Base-by-base conservation (phyloP, 2,329 filamentous ascomycete species). In the Verticillium albo-atrum region DNA sequence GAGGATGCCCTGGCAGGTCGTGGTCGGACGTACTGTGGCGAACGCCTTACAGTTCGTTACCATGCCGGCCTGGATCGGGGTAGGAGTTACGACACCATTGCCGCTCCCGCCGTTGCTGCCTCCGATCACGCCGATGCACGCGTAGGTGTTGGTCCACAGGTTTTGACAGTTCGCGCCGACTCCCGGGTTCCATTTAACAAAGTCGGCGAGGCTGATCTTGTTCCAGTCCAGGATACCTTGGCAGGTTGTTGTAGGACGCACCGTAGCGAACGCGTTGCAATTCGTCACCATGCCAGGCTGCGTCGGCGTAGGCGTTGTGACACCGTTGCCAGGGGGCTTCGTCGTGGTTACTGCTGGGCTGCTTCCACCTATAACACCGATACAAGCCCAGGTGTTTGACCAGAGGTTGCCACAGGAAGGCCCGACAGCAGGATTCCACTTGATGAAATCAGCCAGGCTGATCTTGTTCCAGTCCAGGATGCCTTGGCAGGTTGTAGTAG, bases 101-200 rank as follows among this genome's bases (percentile, higher is more conserved):
- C n/a, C n/a, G n/a, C n/a, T n/a, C n/a, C n/a, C n/a, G n/a, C n/a
- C n/a, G n/a, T n/a, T n/a, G n/a, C n/a, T n/a, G n/a, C n/a, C n/a
- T n/a, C n/a, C n/a, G n/a, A n/a, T n/a, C n/a, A 65, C 56, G 72
- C 74, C 51, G 70, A 73, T 54, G 65, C 65, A 66, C 2, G 54
- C 56, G 26, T 61, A 63, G 0, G 58, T 52, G 26, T 58, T 34
- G 2, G 55, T 53, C 58, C 63, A 61, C 27, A 74, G 63, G n/a
- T 64, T 62, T 6, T 23, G 34, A 58, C 72, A 74, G 25, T 65
- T 61, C 5, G 52, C 57, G 3, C 66, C 66, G 17, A 71, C 63
- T n/a, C 63, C 64, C 3, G 72, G 70, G 60, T 75, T 72, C 71
- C 72, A 72, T 53, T 60, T 51, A 26, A 66, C 50, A 2, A 71